Evolutionary conservation across 345 rosid genomes (phyloP).

Genomic region (Syzygium grande): DNA sequence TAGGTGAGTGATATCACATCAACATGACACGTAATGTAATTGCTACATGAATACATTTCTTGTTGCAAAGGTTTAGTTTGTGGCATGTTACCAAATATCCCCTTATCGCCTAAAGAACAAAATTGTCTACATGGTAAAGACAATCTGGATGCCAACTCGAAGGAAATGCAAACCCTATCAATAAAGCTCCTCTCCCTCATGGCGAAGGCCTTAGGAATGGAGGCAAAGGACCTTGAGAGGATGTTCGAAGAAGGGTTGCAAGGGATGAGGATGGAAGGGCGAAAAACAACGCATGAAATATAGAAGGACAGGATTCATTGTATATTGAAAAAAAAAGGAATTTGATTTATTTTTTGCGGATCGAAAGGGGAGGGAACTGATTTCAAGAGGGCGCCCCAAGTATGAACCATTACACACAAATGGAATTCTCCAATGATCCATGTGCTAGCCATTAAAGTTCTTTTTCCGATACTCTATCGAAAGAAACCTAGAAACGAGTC

Average conservation of each 20-base stretch:
- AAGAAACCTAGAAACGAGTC: too few relatives aligned
- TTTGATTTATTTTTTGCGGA: too few relatives aligned
- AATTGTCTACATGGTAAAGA: slow-evolving; percentile 22
- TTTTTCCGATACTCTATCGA: too few relatives aligned
- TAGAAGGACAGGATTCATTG: too few relatives aligned
- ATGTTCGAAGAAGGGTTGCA: slow-evolving; percentile 15
- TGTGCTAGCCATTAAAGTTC: too few relatives aligned
- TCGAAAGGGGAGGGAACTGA: too few relatives aligned
- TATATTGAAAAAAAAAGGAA: too few relatives aligned
- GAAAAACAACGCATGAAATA: too few relatives aligned
- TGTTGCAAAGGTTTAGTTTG: neutral
- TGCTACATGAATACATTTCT: neutral
- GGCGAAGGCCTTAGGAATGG: slow-evolving; percentile 39
- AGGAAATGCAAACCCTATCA: slow-evolving; percentile 24
- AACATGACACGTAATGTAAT: neutral
- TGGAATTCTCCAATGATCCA: too few relatives aligned
- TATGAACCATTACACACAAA: too few relatives aligned
- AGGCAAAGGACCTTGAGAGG: slow-evolving; percentile 25
- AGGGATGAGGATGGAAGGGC: too few relatives aligned
- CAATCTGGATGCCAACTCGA: slow-evolving; percentile 31
- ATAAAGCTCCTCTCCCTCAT: slow-evolving; percentile 20
- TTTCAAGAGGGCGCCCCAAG: too few relatives aligned
- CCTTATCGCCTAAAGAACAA: neutral
- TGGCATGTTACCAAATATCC: neutral
- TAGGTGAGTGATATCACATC: neutral